phyloP scores from a whole-genome alignment of 1,284 basidiomycete species.

The Leccinum pallidistipes region DNA sequence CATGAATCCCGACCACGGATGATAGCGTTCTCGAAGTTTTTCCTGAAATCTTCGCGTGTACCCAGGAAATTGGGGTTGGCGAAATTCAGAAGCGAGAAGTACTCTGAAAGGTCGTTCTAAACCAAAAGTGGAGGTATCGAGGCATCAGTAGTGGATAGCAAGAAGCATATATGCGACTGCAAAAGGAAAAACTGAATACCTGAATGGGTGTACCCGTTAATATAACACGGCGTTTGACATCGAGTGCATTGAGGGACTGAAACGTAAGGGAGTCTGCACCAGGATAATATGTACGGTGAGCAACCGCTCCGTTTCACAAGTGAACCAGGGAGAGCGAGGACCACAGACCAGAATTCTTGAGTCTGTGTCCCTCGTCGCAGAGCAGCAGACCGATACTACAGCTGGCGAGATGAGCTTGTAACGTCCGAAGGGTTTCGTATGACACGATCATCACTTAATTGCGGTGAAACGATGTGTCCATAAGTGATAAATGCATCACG shows the following conservation, averaged over 20 bases:
- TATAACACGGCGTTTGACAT: conserved; percentile 94
- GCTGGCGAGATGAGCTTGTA: conserved; percentile 72
- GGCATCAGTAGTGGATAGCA: not conserved
- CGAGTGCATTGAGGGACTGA: conserved; percentile 79
- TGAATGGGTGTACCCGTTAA: conserved; percentile 97
- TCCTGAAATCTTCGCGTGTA: conserved; percentile 89
- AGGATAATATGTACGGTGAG: conserved; percentile 17
- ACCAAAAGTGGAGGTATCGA: not conserved
- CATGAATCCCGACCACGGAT: conserved; percentile 92
- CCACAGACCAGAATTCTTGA: conserved; percentile 90
- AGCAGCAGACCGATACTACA: conserved; percentile 90
- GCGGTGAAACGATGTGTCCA: not conserved
- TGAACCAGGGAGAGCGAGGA: conserved; percentile 4
- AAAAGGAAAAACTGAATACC: conserved; percentile 38
- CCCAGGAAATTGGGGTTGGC: conserved; percentile 97
- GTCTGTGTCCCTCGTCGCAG: conserved; percentile 95
- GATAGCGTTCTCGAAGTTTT: conserved; percentile 95
- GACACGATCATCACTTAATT: conserved; percentile 95
- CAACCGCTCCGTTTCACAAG: not conserved
- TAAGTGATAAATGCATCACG: not conserved
- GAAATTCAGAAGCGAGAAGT: conserved; percentile 95
- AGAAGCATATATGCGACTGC: conserved; percentile 7
- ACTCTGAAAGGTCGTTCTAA: conserved; percentile 97
- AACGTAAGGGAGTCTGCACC: conserved; percentile 83
- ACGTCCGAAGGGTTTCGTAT: conserved; percentile 92